Evolutionary conservation across 495 filamentous ascomycete species (phyloP), one percentile per base, ranked within the genome.

Genomic region (Podospora comata): DNA sequence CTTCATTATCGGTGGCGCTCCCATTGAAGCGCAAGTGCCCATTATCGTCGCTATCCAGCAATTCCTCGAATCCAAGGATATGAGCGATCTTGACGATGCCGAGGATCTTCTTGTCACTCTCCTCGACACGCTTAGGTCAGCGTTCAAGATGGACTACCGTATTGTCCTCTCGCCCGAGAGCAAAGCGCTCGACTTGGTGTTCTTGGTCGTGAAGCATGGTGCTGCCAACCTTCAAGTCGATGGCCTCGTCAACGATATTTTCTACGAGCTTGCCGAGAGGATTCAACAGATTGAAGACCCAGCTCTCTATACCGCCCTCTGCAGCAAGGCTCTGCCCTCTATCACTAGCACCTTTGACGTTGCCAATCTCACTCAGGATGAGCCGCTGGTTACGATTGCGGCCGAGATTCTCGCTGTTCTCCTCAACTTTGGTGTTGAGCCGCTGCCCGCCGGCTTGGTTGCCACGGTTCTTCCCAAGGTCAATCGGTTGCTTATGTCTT

Each of bases 91-190:
- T 3, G 86, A 89, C 16, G 93, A 97, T 60, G 88, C 90, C 32
- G 94, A 97, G 66, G 95, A 99, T 74, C 85, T 98, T 32, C 86
- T 97, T 66, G 91, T 96, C 7, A 94, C 93, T 0, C 80, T 99
- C 26, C 89, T 94, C 4, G 95, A 99, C 76, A 93, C 93, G 0
- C 83, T 99, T 15, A 86, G 93, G 55, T 87, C 91, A 68, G 90
- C 90, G 26, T 94, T 97, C 71, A 86, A 88, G 74, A 83, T 94
- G 65, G 89, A 97, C 65, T 82, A 91, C 5, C 79, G 81, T 11
- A 85, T 94, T 55, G 90, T 90, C 30, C 81, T 97, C 67, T 87
- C 86, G 19, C 81, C 77, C 55, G 87, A 81, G 9, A 86, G 88
- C 44, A 80, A 84, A 53, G 90, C 91, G 28, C 82, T 97, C 27